Conservation (phyloP, 2,329 filamentous ascomycete genomes). For the Plenodomus biglobosus region DNA sequence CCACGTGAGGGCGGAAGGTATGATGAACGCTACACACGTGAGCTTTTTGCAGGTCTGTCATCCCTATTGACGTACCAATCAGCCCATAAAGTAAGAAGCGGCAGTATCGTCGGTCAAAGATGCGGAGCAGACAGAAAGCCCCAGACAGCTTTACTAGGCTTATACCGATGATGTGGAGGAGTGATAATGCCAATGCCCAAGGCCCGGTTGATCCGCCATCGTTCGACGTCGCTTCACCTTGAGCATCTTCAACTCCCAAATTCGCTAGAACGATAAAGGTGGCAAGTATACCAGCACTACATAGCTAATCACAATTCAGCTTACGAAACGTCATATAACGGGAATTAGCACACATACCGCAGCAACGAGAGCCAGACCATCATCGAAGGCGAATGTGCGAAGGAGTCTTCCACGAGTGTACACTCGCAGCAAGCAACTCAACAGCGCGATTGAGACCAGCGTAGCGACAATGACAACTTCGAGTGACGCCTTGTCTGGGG, state of each 20-base stretch:
- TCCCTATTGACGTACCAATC: slow-evolving; percentile 41
- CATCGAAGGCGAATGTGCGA: slow-evolving; percentile 54
- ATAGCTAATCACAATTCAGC: slow-evolving; percentile 8
- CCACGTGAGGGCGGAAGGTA: slow-evolving; percentile 47
- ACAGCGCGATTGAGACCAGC: slow-evolving; percentile 45
- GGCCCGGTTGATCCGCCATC: slow-evolving; percentile 32
- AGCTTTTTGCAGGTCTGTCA: slow-evolving; percentile 1
- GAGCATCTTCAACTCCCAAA: background rate
- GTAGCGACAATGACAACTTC: slow-evolving; percentile 48
- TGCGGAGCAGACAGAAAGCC: slow-evolving; percentile 49
- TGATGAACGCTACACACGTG: slow-evolving; percentile 10
- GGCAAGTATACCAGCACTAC: slow-evolving; percentile 8
- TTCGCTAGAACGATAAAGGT: background rate
- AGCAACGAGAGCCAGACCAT: slow-evolving; percentile 48
- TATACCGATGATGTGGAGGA: slow-evolving; percentile 48
- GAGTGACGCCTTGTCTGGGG: slow-evolving; percentile 32
- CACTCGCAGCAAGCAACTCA: slow-evolving; percentile 46
- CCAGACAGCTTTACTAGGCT: slow-evolving; percentile 52
- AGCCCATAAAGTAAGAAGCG: slow-evolving; percentile 45
- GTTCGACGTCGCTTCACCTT: slow-evolving; percentile 21
- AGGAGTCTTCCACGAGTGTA: slow-evolving; percentile 52
- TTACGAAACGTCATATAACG: slow-evolving; percentile 6
- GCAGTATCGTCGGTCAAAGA: slow-evolving; percentile 41
- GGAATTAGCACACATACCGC: slow-evolving; percentile 26
- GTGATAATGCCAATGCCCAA: slow-evolving; percentile 46